Base-by-base conservation (phyloP, 2,329 filamentous ascomycete species). In the Penicillium brasilianum region DNA sequence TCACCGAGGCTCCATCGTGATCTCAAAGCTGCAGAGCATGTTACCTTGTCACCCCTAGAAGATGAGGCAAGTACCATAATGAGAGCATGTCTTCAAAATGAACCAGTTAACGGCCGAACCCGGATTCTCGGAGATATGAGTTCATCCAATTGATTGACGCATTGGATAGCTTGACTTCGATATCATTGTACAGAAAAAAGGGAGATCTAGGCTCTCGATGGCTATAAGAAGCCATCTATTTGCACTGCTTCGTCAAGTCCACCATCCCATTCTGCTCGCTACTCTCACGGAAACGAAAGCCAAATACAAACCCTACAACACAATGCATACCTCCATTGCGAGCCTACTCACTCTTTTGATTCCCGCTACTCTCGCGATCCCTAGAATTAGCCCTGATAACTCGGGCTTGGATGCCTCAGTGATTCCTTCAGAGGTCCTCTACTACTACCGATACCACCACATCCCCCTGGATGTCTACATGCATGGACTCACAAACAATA, bases 381-480 rank as follows among this genome's bases (percentile, higher is more conserved):
- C 52, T 16, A 18, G 37, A 32, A 18, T 43, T 11, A 10, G 16
- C 4, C 10, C 1, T 18, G n/a, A 22, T 8, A 36, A 39, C 32
- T n/a, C 39, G 5, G 16, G 48, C 13, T 3, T 46, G 11, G 53
- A 46, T 14, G 16, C n/a, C 25, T 32, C 37, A 13, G 4, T 20
- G 7, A 48, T 56, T 3, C 53, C 53, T 8, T 22, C 39, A 2
- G 41, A 46, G 18, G 41, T 46, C n/a, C 43, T 48, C 20, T 48
- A 56, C 43, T 56, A 46, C 28, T 56, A 56, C 20, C 39, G 32
- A 46, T 46, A 36, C 30, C 28, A 56, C 30, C 16, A 25, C 7
- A 48, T 56, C n/a, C 53, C 53, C 11, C 30, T 56, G 13, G 44
- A 39, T 9, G n/a, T 56, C 53, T 56, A 46, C 11, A 34, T 28